phyloP scores from a whole-genome alignment of 768 basidiomycete species.

The Hebeloma cylindrosporum region DNA sequence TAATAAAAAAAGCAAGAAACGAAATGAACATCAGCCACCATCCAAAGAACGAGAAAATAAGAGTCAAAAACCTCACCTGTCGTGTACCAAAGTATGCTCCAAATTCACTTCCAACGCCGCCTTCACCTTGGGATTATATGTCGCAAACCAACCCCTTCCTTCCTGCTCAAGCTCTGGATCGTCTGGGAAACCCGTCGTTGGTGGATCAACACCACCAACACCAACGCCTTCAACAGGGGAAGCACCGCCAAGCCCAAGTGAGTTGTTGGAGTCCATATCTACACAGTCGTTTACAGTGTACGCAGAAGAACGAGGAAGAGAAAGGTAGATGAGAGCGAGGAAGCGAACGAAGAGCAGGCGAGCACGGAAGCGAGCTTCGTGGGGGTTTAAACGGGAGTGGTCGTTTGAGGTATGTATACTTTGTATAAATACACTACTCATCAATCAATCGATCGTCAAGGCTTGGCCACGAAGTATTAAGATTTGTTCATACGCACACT shows the following conservation, averaged over 20 bases:
- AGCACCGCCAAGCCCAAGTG: slow-evolving; percentile 19
- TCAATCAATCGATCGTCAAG: too few relatives aligned
- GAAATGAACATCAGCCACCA: slow-evolving; percentile 10
- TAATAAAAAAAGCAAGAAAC: slow-evolving; percentile 1
- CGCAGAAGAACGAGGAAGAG: too few relatives aligned
- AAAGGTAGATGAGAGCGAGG: too few relatives aligned
- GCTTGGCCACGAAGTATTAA: too few relatives aligned
- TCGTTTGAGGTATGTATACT: too few relatives aligned
- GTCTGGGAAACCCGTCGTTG: slow-evolving; percentile 45
- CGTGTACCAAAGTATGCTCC: slow-evolving; percentile 87
- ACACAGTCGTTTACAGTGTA: too few relatives aligned
- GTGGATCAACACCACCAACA: neutral
- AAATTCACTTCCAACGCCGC: slow-evolving; percentile 74
- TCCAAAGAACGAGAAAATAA: too few relatives aligned
- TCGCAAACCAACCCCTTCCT: slow-evolving; percentile 85
- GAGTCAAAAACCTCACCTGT: slow-evolving; percentile 55
- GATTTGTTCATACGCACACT: too few relatives aligned
- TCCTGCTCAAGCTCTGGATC: slow-evolving; percentile 66
- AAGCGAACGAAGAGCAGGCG: too few relatives aligned
- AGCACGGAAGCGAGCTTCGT: too few relatives aligned
- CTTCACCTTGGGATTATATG: slow-evolving; percentile 83
- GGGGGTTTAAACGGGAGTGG: too few relatives aligned
- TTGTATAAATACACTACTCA: too few relatives aligned
- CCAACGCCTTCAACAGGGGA: slow-evolving; percentile 1
- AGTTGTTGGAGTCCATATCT: slow-evolving; percentile 20